Percentiles rank a stretch among this genome's conserved stretches.
Evolutionary conservation across 495 filamentous ascomycete species (phyloP).

Genomic region (Chaetomium tenue): DNA sequence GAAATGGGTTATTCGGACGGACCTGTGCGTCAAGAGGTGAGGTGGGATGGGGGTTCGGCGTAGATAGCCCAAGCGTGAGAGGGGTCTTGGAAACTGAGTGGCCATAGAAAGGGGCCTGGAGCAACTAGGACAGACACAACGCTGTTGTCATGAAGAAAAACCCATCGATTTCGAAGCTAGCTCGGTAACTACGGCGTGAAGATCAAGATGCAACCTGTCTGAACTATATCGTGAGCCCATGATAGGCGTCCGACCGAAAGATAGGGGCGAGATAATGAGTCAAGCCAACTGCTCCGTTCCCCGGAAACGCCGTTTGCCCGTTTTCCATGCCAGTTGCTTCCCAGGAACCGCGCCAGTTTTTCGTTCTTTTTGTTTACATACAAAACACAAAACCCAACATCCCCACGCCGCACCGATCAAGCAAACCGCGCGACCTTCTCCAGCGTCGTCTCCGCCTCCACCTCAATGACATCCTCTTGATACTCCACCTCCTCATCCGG

Average conservation of each 20-base stretch:
- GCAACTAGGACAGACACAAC: background rate
- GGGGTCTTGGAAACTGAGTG: too few relatives aligned
- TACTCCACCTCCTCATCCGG: conserved; percentile 18
- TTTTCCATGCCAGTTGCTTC: background rate
- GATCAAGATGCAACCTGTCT: background rate
- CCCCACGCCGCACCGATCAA: background rate
- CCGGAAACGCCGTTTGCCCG: background rate
- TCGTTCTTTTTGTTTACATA: background rate
- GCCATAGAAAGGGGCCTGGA: too few relatives aligned
- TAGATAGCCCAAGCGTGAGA: too few relatives aligned
- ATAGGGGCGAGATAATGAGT: background rate
- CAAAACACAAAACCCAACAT: background rate
- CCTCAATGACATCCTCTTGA: conserved; percentile 21
- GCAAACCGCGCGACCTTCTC: conserved; percentile 17
- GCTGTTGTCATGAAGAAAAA: background rate
- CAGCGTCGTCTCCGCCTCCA: conserved; percentile 21
- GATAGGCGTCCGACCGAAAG: background rate
- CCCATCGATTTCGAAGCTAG: background rate
- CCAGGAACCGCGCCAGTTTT: background rate
- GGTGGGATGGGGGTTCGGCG: too few relatives aligned
- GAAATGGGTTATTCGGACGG: conserved; percentile 91
- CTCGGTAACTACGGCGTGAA: background rate
- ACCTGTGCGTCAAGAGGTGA: conserved; percentile 66
- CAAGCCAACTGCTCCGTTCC: background rate
- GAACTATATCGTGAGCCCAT: background rate